These are phyloP conservation scores for Raddia guianensis DNA, from an alignment of 176 grass and related monocot genomes.

Conservation along the genomic window DNA sequence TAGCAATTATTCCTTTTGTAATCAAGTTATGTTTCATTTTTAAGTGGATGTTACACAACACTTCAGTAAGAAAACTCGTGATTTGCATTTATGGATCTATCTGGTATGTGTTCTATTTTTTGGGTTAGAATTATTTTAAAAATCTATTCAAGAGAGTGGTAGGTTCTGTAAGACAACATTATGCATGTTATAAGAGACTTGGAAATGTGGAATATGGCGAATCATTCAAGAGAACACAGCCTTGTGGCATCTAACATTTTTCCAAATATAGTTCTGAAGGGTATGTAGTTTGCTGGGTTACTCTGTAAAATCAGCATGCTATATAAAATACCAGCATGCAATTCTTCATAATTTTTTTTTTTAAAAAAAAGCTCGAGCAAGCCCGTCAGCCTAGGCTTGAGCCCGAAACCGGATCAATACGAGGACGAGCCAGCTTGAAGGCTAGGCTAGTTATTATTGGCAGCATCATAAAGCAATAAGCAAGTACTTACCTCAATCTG, in stretches of 20 bases:
- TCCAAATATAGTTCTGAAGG: not conserved
- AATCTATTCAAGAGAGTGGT: not conserved
- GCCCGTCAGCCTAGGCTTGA: too few species aligned
- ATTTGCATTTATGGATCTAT: slow-evolving; percentile 25
- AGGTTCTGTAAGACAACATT: slow-evolving; percentile 19
- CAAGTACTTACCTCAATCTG: slow-evolving; percentile 67
- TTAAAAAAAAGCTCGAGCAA: not conserved
- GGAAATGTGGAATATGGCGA: slow-evolving; percentile 7
- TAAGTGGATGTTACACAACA: slow-evolving; percentile 19
- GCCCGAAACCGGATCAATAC: too few species aligned
- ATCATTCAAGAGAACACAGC: slow-evolving; percentile 8
- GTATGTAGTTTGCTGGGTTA: not conserved
- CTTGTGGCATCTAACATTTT: slow-evolving; percentile 12
- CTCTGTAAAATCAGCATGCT: not conserved
- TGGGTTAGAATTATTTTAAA: slow-evolving; percentile 12
- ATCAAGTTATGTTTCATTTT: not conserved
- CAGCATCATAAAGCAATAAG: not conserved
- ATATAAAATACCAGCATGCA: not conserved
- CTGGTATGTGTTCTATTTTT: not conserved
- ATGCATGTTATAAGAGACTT: slow-evolving; percentile 26
- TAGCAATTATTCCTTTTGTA: not conserved
- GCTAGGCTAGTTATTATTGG: too few species aligned
- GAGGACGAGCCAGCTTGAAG: too few species aligned
- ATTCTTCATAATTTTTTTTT: not conserved
- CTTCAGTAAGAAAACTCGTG: not conserved